phyloP scores from a whole-genome alignment of 345 rosid genomes.

The Eucalyptus polyanthemos region DNA sequence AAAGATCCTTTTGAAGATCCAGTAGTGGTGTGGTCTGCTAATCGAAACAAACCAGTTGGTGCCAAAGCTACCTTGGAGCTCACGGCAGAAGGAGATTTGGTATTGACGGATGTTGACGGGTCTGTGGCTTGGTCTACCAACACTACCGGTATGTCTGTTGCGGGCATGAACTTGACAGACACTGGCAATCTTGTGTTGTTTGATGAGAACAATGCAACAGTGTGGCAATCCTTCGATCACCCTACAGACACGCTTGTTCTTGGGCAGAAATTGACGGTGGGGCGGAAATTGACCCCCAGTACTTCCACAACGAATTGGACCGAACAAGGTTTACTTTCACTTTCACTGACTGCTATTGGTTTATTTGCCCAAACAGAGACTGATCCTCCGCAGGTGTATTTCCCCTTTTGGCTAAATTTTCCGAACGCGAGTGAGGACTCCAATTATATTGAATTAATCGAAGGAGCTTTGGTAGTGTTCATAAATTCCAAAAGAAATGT shows the following conservation, averaged over 20 bases:
- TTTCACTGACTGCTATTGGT: not conserved
- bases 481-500: not conserved
- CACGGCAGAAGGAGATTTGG: not conserved
- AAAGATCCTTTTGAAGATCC: not conserved
- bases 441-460: not conserved
- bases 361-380: not conserved
- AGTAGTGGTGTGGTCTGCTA: slow-evolving; percentile 8
- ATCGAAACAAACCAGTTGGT: not conserved
- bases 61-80: not conserved
- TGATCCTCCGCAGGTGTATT: not conserved
- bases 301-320: not conserved
- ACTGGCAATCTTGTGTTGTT: slow-evolving; percentile 1
- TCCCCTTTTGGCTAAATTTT: not conserved
- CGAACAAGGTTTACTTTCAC: not conserved
- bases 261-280: not conserved
- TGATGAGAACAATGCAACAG: not conserved
- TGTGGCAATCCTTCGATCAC: slow-evolving; percentile 10
- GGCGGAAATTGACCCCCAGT: not conserved
- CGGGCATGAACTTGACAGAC: not conserved
- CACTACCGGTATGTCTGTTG: not conserved
- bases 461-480: not conserved
- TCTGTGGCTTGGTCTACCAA: slow-evolving; percentile 1
- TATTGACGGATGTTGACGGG: not conserved
- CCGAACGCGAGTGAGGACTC: not conserved
- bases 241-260: slow-evolving; percentile 3